Evolutionary conservation across 2,329 filamentous ascomycete genomes (phyloP), one percentile per base, ranked within the genome.

Genomic region (Colletotrichum limetticola): DNA sequence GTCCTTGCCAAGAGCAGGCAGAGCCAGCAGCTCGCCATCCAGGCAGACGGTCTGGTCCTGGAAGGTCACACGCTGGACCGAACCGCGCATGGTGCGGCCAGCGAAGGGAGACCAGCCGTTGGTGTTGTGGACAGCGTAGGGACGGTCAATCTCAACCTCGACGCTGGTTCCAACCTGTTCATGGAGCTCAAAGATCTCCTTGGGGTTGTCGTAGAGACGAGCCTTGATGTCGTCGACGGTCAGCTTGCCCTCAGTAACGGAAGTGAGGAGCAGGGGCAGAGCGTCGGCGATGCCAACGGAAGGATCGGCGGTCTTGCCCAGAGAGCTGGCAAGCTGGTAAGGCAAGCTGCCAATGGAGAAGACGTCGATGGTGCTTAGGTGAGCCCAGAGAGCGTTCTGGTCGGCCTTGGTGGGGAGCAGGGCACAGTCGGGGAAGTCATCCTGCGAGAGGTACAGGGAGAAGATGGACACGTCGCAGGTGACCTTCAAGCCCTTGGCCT

Each of bases 391-490:
- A 52, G 92, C 92, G 71, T 88, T 86, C 82, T 95, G 93, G 77
- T 95, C 93, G 74, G 89, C 86, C 24, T 83, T 84, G 2, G 91
- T 92, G 12, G 93, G 93, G 66, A 95, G 85, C 77, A 90, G 89
- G 73, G 87, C 84, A 79, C 90, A 94, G 69, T 90, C 86, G 1
- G 93, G 92, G 82, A 88, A 94, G 77, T 95, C 92, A 61, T 90
- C 86, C 77, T 91, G 91, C 5, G 91, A 92, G 28, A 95, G 86
- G 85, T 95, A 95, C 55, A 95, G 86, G 22, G 92, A 90, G 85
- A 94, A 95, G 77, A 95, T 88, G n/a, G 91, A 93, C 56, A 95
- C 93, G 80, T 95, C 93, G 82, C 93, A 95, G 26, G 93, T 95
- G 57, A 95, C 93, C 81, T 92, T 92, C 71, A 95, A 85, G n/a